phyloP scores from a whole-genome alignment of 2,329 filamentous ascomycete species.

The Penicillium sp. region DNA sequence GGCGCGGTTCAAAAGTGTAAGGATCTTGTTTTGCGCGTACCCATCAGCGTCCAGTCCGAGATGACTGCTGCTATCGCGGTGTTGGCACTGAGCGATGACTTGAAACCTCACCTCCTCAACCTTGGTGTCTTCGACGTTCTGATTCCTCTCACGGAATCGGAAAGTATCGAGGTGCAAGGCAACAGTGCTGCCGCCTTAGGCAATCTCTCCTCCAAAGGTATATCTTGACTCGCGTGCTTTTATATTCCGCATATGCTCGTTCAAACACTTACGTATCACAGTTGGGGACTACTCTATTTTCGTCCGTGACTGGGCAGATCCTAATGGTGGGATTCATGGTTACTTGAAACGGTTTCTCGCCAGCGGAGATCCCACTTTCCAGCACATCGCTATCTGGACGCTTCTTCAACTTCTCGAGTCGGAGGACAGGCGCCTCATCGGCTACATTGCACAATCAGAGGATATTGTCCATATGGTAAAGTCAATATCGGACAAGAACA shows the following conservation, averaged over 20 bases:
- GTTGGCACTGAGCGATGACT: constrained; percentile 89
- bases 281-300: constrained; percentile 98
- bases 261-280: constrained; percentile 47
- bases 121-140: constrained; percentile 95
- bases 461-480: constrained; percentile 93
- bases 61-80: constrained; percentile 99
- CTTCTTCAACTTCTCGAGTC: constrained; percentile 93
- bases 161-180: constrained; percentile 96
- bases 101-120: constrained; percentile 88
- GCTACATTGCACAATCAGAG: constrained; percentile 84
- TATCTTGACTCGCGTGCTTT: constrained; percentile 26
- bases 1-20: constrained; percentile 99
- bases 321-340: constrained; percentile 91
- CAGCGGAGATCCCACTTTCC: constrained; percentile 95
- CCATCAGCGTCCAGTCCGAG: constrained; percentile 93
- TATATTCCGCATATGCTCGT: neutral
- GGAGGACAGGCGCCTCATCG: constrained; percentile 86
- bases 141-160: constrained; percentile 91
- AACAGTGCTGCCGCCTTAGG: constrained; percentile 96
- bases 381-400: constrained; percentile 99
- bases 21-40: constrained; percentile 89
- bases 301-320: constrained; percentile 89
- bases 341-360: constrained; percentile 92
- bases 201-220: constrained; percentile 96
- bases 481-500: constrained; percentile 83